Evolutionary conservation across 495 filamentous ascomycete species (phyloP), one percentile per base, ranked within the genome.

Genomic region (Durotheca rogersii): DNA sequence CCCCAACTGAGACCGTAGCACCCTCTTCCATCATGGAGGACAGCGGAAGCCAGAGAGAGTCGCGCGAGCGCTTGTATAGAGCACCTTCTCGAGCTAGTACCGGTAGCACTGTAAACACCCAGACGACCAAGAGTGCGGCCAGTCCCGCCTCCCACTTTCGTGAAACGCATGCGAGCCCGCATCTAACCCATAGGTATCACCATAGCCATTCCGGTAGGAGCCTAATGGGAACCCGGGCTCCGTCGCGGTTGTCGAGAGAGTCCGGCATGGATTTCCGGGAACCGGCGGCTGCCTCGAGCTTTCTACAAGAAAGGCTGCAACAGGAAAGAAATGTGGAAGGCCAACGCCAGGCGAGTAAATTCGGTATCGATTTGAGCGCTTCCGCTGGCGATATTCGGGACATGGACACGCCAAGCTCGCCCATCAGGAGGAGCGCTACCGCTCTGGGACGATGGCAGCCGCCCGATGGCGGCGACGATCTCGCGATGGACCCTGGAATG

Each of bases 221-320:
- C 14, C 29, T 56, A 31, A 32, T 42, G 21, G 34, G 40, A 9
- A 51, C 53, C 16, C 66, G 64, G 15, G 57, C 67, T 10, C 47
- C 45, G 36, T 67, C 65, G 4, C 65, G 53, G 40, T 39, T 68
- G 17, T 67, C 69, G 1, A 56, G 64, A 40, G 67, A 70, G 30
- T 41, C 59, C 18, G 56, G 58, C 19, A 51, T 66, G 29, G 65
- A 64, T 30, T 43, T 60, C 9, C 53, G 49, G 9, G 64, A 57
- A 31, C 31, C 62, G 19, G 51, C 67, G 7, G 47, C 67, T 10
- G 61, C 68, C 27, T 77, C 76, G 4, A 70, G 59, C 18, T 63
- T 78, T 31, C 65, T 82, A 7, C 79, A 78, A 25, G 77, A 82
- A 47, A 66, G 67, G 41, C 52, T 82, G 49, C 68, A 74, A 46